phyloP scores from a whole-genome alignment of 805 yeast species.

The Cyberlindnera mississippiensis region DNA sequence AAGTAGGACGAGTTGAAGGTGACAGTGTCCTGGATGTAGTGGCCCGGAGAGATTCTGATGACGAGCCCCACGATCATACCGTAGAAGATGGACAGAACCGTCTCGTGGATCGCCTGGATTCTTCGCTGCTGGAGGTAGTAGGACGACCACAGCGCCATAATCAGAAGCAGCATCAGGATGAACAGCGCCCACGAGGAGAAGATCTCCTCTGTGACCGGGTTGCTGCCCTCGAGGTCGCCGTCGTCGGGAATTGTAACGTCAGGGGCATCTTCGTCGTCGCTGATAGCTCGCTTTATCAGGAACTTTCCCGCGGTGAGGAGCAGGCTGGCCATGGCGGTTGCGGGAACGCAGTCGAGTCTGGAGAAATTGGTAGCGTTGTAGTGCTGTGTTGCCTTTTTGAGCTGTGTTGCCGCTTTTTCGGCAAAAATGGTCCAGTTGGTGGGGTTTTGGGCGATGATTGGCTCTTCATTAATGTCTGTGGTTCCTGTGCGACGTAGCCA shows the following conservation, averaged over 20 bases:
- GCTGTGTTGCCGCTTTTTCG: too few species aligned
- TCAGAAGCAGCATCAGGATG: slow-evolving; percentile 72
- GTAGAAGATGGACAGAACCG: slow-evolving; percentile 90
- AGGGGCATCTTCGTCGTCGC: slow-evolving; percentile 30
- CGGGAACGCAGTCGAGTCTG: too few species aligned
- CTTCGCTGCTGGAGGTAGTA: slow-evolving; percentile 87
- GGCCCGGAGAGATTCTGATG: slow-evolving; percentile 91
- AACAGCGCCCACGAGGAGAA: slow-evolving; percentile 97
- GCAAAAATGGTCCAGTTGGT: too few species aligned
- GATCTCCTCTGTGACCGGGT: slow-evolving; percentile 91
- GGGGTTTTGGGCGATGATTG: too few species aligned
- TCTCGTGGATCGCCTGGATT: slow-evolving; percentile 95
- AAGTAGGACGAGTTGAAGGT: slow-evolving; percentile 92
- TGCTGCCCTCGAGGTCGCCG: slow-evolving; percentile 57
- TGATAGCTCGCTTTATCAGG: slow-evolving; percentile 25
- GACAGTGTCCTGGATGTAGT: slow-evolving; percentile 93
- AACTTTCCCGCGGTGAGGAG: slow-evolving; percentile 22
- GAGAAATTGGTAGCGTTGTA: background rate
- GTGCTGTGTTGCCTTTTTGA: too few species aligned
- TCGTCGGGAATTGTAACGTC: slow-evolving; percentile 38
- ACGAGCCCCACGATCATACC: slow-evolving; percentile 95
- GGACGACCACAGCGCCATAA: slow-evolving; percentile 92
- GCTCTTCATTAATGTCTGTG: too few species aligned
- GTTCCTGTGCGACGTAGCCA: too few species aligned
- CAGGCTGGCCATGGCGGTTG: too few species aligned